Evolutionary conservation across 1,284 basidiomycete genomes (phyloP).

Genomic region (Apiotrichum sp.): DNA sequence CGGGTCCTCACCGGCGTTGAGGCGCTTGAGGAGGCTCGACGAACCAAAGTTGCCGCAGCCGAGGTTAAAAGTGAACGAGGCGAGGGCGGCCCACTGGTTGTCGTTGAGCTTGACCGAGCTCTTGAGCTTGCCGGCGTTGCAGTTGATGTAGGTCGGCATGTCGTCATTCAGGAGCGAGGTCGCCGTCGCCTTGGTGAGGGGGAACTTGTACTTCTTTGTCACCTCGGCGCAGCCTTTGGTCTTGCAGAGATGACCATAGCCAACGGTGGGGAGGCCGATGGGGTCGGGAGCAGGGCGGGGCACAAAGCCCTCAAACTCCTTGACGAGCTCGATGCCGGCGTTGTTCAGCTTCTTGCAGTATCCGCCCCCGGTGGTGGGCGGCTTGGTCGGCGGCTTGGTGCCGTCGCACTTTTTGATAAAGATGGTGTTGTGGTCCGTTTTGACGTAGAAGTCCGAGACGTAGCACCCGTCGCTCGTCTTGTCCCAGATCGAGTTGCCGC

Average conservation of each 20-base stretch:
- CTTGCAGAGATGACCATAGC: constrained; percentile 14
- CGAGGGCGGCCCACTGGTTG: constrained; percentile 12
- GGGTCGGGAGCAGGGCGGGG: constrained; percentile 1
- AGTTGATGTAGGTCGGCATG: constrained; percentile 6
- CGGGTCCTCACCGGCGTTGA: constrained; percentile 10
- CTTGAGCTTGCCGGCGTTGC: constrained; percentile 2
- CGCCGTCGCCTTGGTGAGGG: constrained; percentile 7
- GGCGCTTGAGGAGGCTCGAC: constrained; percentile 1
- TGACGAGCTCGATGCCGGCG: constrained; percentile 7
- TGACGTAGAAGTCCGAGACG: constrained; percentile 8
- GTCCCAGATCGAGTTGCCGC: constrained; percentile 4
- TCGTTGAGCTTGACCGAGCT: constrained; percentile 6
- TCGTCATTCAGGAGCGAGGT: constrained; percentile 9
- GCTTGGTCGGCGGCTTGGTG: background rate
- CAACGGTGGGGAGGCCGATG: constrained; percentile 8
- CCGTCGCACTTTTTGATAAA: background rate
- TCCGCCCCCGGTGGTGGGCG: background rate
- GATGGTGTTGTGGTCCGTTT: background rate
- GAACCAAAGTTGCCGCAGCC: constrained; percentile 5
- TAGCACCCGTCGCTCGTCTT: constrained; percentile 10
- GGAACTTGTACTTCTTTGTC: constrained; percentile 1
- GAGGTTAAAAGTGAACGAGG: constrained; percentile 8
- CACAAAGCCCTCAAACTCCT: constrained; percentile 11
- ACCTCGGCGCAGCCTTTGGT: constrained; percentile 5
- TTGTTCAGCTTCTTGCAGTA: constrained; percentile 3